A percentile compares a stretch with the other conserved stretches of the same genome.
phyloP scores from a whole-genome alignment of 106 monocot species.

The Vanilla planifolia region DNA sequence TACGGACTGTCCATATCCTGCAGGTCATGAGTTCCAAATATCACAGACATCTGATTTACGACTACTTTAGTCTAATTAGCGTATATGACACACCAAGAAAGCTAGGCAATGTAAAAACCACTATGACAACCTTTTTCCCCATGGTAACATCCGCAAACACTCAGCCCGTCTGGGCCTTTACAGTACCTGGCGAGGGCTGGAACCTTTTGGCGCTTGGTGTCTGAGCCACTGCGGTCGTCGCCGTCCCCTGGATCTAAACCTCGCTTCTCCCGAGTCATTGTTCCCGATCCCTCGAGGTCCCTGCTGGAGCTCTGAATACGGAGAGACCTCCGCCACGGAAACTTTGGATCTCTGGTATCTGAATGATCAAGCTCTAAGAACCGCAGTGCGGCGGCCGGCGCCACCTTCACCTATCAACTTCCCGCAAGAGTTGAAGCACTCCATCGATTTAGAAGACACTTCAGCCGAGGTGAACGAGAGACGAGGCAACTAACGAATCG shows the following conservation, averaged over 20 bases:
- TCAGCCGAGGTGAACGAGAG: too few species aligned
- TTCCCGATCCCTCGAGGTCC: conserved; percentile 1
- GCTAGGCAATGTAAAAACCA: background rate
- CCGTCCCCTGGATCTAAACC: conserved; percentile 12
- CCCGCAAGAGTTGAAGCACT: background rate
- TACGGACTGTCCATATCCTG: background rate
- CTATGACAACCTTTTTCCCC: background rate
- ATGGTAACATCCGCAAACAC: background rate
- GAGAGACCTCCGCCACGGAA: background rate
- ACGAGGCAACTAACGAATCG: too few species aligned
- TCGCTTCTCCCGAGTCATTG: conserved; percentile 13
- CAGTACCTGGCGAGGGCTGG: conserved; percentile 22
- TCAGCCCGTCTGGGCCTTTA: background rate
- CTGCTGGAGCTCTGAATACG: conserved; percentile 10
- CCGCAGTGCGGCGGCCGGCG: background rate
- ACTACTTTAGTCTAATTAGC: background rate
- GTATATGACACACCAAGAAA: background rate
- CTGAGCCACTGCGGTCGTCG: conserved; percentile 1
- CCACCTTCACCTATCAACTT: background rate
- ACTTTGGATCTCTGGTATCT: background rate
- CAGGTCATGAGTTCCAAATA: background rate
- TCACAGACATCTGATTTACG: background rate
- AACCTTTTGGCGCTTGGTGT: conserved; percentile 19
- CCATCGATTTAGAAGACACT: background rate
- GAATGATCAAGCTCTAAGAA: background rate